Evolutionary conservation across 2,329 filamentous ascomycete species (phyloP), one percentile per base, ranked within the genome.

Genomic region (Clarireedia monteithiana): DNA sequence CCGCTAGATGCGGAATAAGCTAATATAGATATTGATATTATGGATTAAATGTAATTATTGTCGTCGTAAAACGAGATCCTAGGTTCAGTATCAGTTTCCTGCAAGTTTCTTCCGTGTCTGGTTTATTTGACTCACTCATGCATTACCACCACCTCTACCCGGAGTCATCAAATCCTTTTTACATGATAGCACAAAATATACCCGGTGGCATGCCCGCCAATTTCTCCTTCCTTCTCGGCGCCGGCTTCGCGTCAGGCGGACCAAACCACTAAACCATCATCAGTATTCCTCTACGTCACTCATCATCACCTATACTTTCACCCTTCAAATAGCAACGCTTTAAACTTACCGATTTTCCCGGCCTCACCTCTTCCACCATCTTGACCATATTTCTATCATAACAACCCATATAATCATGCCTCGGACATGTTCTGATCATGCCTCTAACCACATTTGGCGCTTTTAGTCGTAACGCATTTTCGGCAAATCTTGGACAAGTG

Each of bases 1-100:
- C 85, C 86, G 9, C 73, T 91, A 49, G 88, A 92, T 74, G 89
- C 87, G 0, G 89, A 92, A 71, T 92, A 81, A 40, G 40, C 14
- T 17, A 40, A 39, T 17, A 12, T 4, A 15, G 23, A 27, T 34
- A 26, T 9, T 2, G 26, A 39, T 48, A 10, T 38, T 56, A 45
- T 15, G 6, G 14, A 47, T 24, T 6, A 10, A 47, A 47, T 15
- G 14, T 15, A 15, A 14, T 10, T 24, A n/a, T 47, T 26, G 27
- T 26, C 15, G 5, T 24, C 5, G 5, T 30, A 26, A 27, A 10
- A 47, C 26, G 14, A 47, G 15, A 23, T 9, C 26, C 44, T 47
- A 24, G 6, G 26, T 24, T 24, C 7, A 5, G 5, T 26, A 15
- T 47, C 4, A 47, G 44, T 47, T 24, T 26, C 4, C 12, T 47